Percentiles rank a stretch among this genome's conserved stretches.
phyloP scores from a whole-genome alignment of 495 filamentous ascomycete genomes.

The Aspergillus leporis region DNA sequence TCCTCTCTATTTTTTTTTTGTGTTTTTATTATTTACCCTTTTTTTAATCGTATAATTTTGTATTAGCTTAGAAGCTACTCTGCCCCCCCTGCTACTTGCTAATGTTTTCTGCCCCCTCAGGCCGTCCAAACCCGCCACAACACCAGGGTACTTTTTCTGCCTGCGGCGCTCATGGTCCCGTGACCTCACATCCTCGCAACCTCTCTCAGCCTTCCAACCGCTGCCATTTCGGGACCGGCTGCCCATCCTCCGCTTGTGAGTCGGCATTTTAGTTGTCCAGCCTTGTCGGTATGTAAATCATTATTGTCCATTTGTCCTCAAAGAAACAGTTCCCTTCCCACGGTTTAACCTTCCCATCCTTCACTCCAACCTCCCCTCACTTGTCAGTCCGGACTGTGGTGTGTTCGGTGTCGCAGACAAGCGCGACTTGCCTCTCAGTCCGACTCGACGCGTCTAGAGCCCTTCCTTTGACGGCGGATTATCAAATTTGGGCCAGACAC shows the following conservation, averaged over 20 bases:
- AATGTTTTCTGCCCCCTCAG: constrained; percentile 18
- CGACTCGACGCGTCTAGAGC: constrained; percentile 39
- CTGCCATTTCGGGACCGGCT: constrained; percentile 45
- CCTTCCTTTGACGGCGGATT: constrained; percentile 9
- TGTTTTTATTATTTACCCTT: constrained; percentile 14
- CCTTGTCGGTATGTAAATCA: constrained; percentile 51
- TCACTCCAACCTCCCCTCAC: not conserved
- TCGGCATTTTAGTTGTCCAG: constrained; percentile 49
- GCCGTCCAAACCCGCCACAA: constrained; percentile 5
- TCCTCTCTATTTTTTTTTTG: constrained; percentile 25
- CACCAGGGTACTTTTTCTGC: constrained; percentile 19
- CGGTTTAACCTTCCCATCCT: constrained; percentile 1
- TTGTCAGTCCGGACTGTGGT: not conserved
- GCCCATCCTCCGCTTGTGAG: constrained; percentile 44
- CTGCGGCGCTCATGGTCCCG: constrained; percentile 38
- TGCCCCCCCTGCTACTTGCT: constrained; percentile 21
- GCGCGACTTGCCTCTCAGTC: constrained; percentile 26
- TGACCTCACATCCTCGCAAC: constrained; percentile 34
- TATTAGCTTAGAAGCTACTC: constrained; percentile 19
- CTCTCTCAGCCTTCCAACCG: constrained; percentile 34
- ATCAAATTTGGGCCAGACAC: constrained; percentile 3
- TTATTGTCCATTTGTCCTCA: constrained; percentile 13
- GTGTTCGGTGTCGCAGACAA: constrained; percentile 27
- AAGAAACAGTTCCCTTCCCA: constrained; percentile 5
- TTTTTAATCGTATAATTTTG: constrained; percentile 1